These are phyloP conservation scores for Trichoderma breve DNA, from an alignment of 2,329 filamentous ascomycete species.

Conservation along the genomic window DNA sequence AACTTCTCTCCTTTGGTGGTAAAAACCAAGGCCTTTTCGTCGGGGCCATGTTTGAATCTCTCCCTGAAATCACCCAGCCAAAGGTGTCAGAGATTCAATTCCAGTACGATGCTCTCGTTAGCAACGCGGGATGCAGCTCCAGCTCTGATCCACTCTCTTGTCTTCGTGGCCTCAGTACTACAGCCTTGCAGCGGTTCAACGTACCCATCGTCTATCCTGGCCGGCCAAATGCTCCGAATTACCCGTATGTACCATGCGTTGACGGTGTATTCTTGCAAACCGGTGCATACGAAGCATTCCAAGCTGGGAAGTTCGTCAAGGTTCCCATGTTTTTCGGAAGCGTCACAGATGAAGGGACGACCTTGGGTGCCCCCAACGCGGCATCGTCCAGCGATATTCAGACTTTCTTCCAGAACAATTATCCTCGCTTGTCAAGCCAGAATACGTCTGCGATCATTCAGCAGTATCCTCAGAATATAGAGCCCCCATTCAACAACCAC, in stretches of 20 bases:
- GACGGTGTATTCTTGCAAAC: slow-evolving; percentile 52
- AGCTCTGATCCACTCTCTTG: slow-evolving; percentile 43
- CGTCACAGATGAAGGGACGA: slow-evolving; percentile 39
- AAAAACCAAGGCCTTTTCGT: slow-evolving; percentile 49
- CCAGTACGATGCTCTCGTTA: slow-evolving; percentile 10
- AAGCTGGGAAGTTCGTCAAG: slow-evolving; percentile 49
- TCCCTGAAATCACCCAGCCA: slow-evolving; percentile 50
- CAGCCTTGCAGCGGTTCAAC: slow-evolving; percentile 44
- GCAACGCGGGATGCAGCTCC: slow-evolving; percentile 21
- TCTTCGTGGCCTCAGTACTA: slow-evolving; percentile 42
- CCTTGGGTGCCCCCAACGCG: slow-evolving; percentile 26
- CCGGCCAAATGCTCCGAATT: slow-evolving; percentile 39
- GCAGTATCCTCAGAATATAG: slow-evolving; percentile 13
- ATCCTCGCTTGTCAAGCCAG: background rate
- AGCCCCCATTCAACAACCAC: slow-evolving; percentile 11
- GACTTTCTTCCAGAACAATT: slow-evolving; percentile 15
- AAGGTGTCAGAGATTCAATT: slow-evolving; percentile 29
- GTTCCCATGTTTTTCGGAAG: slow-evolving; percentile 52
- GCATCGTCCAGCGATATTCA: background rate
- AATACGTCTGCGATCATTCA: slow-evolving; percentile 12
- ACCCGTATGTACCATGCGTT: slow-evolving; percentile 54
- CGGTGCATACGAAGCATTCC: slow-evolving; percentile 49
- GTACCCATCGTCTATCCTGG: slow-evolving; percentile 36
- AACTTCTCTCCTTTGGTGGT: slow-evolving; percentile 57
- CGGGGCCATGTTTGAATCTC: slow-evolving; percentile 49